Evolutionary conservation across 1,284 basidiomycete genomes (phyloP), one percentile per base, ranked within the genome.

Genomic region (Naganishia albida): DNA sequence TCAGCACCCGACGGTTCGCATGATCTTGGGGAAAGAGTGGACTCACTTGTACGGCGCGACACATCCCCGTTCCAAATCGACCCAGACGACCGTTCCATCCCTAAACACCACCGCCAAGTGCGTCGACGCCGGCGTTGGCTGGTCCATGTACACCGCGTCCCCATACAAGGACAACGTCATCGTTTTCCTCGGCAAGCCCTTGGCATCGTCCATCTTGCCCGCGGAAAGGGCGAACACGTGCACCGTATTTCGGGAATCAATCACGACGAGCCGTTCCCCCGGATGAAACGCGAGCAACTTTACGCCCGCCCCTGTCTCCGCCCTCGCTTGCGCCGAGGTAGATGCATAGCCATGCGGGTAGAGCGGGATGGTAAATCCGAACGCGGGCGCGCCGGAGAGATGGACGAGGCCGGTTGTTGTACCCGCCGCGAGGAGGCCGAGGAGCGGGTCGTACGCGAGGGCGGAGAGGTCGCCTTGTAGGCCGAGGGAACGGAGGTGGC

Each of bases 381-480:
- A 75, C 23, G 77, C 64, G 2, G 75, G 62, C 4, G 69, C 57
- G 20, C 78, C 79, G 48, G 72, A 72, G 23, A 78, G 70, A 64
- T 80, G 77, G 0, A 80, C 74, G 12, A 75, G 56, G 12, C 78
- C 79, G 0, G 70, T 51, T 6, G 43, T 67, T 44, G 64, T 65
- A 28, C 90, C 92, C 48, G 88, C 80, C 3, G 88, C 91, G 18
- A 95, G 81, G 18, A 92, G 80, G 6, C 88, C 85, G 42, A 86
- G 83, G 43, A 89, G 78, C 1, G 90, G 87, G 70, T 93, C 90
- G 55, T 86, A 80, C 3, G 88, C 86, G 46, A 88, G 73, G 1
- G 85, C 80, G 2, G 83, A 84, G 54, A 88, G 76, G 70, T 90
- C 83, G 42, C 85, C 79, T 16, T 71, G 71, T 42, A 78, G 66